Percentiles rank a stretch among this genome's conserved stretches.
These are phyloP conservation scores for Ilyonectria robusta DNA, from an alignment of 2,329 filamentous ascomycete species.

Conservation along the genomic window DNA sequence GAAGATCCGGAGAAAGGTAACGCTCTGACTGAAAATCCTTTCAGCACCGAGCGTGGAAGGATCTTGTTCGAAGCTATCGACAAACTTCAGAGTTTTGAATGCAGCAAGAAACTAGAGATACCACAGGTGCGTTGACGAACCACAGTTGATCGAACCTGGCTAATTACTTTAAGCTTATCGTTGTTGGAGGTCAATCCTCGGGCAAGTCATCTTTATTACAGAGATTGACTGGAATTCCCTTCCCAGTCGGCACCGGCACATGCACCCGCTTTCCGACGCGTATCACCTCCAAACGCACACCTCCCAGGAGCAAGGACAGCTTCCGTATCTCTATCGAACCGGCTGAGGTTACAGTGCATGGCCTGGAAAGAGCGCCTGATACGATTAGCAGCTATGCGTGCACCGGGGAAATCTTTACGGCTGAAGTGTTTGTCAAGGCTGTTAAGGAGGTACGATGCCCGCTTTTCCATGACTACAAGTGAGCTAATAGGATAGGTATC, in stretches of 20 bases:
- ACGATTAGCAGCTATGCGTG: too few species aligned
- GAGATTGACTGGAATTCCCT: slow-evolving; percentile 56
- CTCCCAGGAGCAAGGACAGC: slow-evolving; percentile 44
- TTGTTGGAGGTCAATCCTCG: slow-evolving; percentile 55
- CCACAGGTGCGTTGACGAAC: slow-evolving; percentile 50
- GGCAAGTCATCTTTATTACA: slow-evolving; percentile 57
- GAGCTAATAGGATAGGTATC: slow-evolving; percentile 42
- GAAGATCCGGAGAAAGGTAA: too few species aligned
- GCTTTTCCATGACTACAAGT: too few species aligned
- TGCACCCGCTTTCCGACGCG: slow-evolving; percentile 57
- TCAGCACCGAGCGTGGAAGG: slow-evolving; percentile 53
- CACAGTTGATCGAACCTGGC: background rate
- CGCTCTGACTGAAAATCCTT: slow-evolving; percentile 42
- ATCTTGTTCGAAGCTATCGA: slow-evolving; percentile 56
- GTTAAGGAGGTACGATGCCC: slow-evolving; percentile 48
- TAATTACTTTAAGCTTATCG: slow-evolving; percentile 49
- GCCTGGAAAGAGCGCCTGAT: slow-evolving; percentile 35
- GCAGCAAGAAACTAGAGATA: slow-evolving; percentile 47
- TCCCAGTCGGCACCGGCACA: slow-evolving; percentile 49
- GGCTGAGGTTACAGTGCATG: slow-evolving; percentile 42
- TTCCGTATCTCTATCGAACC: slow-evolving; percentile 51
- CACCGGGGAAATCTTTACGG: slow-evolving; percentile 43
- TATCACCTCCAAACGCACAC: slow-evolving; percentile 54
- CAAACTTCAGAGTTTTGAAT: slow-evolving; percentile 49
- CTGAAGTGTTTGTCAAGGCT: slow-evolving; percentile 48